Evolutionary conservation across 768 basidiomycete species (phyloP), one percentile per base, ranked within the genome.

Genomic region (Serpula lacrymans): DNA sequence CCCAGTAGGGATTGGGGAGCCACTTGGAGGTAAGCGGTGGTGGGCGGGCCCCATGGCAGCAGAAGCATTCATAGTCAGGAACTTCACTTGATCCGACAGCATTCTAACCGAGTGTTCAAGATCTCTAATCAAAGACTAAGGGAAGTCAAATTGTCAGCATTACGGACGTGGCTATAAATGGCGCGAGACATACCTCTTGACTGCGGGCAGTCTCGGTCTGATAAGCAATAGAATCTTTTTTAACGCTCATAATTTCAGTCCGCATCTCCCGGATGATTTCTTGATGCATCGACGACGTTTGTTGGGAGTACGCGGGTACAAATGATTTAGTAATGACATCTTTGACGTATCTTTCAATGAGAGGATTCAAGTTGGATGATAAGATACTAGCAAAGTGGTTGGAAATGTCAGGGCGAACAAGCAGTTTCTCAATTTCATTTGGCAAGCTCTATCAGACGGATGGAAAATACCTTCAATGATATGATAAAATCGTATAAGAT

Each of bases 31-130:
- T 20, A 61, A 39, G 22, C 59, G 71, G 33, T 65, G 72, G 23
- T 71, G 64, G 30, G 61, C 61, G 45, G 58, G 50, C 0, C 37
- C 33, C 23, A 34, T 42, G 34, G 41, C 54, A 11, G 48, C 34
- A 25, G 67, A 60, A 9, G 72, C 52, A 48, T 80, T 87, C 62
- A 83, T 65, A 50, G 70, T 79, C 45, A 88, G 62, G 65, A 80
- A 87, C 58, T 88, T 90, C 53, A 92, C 78, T 57, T 92, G 89
- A 36, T 92, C 89, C 22, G 84, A 74, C 41, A 92, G 67, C 17
- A 77, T 52, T 39, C 87, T 73, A 40, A 92, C 82, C 5, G 78
- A 80, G 50, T 82, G 83, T 60, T 91, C 89, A 42, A 92, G 73
- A 29, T 91, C 88, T 45, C 87, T 77, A 42, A 92, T 85, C 18